Conservation (phyloP, 2,329 filamentous ascomycete species). For the Fusarium nanum region DNA sequence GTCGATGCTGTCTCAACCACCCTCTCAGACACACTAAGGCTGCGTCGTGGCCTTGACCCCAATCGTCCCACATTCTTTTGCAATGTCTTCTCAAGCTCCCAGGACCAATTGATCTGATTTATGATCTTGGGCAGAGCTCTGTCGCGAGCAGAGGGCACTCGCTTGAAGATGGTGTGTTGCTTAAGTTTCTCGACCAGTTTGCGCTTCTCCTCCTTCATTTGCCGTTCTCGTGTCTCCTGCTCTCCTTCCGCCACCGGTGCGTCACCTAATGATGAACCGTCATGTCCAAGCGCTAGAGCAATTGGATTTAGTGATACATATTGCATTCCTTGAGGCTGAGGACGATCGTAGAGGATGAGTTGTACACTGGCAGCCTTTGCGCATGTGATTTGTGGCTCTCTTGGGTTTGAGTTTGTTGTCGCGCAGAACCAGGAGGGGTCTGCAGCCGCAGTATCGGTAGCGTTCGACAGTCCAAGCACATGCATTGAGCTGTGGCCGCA, state of each 20-base stretch:
- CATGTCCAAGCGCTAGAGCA: conserved; percentile 84
- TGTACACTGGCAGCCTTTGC: conserved; percentile 80
- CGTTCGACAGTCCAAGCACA: conserved; percentile 86
- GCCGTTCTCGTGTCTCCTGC: conserved; percentile 73
- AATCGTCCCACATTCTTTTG: conserved; percentile 92
- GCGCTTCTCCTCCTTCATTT: conserved; percentile 68
- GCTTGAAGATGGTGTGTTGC: conserved; percentile 84
- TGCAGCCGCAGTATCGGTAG: conserved; percentile 59
- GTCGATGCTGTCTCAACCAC: conserved; percentile 94
- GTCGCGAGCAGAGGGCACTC: conserved; percentile 83
- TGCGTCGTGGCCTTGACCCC: conserved; percentile 82
- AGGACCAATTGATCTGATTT: conserved; percentile 95
- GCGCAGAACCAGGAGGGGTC: conserved; percentile 78
- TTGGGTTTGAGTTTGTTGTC: conserved; percentile 62
- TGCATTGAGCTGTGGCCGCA: conserved; percentile 87
- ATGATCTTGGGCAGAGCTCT: conserved; percentile 82
- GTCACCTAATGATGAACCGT: conserved; percentile 59
- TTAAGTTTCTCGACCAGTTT: conserved; percentile 86
- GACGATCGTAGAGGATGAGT: conserved; percentile 88
- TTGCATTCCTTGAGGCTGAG: conserved; percentile 89
- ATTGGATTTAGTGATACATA: conserved; percentile 94
- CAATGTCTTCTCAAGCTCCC: conserved; percentile 85
- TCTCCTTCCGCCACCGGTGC: conserved; percentile 70
- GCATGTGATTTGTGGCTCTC: conserved; percentile 79
- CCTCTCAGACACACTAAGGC: conserved; percentile 91